phyloP scores from a whole-genome alignment of 805 yeast species.

The Candida ficus region DNA sequence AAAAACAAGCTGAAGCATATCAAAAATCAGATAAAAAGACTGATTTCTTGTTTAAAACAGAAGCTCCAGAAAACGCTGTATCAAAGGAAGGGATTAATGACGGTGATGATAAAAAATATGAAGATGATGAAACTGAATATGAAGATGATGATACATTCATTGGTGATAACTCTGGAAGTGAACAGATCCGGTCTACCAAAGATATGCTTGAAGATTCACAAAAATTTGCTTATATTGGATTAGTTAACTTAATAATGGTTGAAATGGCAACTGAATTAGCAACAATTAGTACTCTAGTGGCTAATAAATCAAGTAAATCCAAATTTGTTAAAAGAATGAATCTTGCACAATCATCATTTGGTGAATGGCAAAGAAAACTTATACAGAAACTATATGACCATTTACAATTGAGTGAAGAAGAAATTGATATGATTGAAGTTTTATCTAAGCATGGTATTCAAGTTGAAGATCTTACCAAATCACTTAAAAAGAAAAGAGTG shows the following conservation, averaged over 20 bases:
- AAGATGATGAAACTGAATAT: constrained; percentile 17
- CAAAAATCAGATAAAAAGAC: constrained; percentile 48
- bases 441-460: constrained; percentile 80
- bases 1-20: constrained; percentile 77
- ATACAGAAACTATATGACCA: constrained; percentile 73
- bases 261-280: constrained; percentile 83
- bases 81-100: background rate
- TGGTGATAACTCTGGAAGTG: constrained; percentile 34
- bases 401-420: constrained; percentile 71
- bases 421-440: constrained; percentile 81
- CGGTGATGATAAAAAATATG: constrained; percentile 14
- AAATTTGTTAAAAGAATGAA: constrained; percentile 57
- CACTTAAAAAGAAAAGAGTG: constrained; percentile 46
- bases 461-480: constrained; percentile 61
- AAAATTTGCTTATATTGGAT: constrained; percentile 87
- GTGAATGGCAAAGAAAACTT: constrained; percentile 76
- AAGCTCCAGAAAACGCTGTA: background rate
- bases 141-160: constrained; percentile 28
- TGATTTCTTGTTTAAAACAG: constrained; percentile 43
- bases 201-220: constrained; percentile 77
- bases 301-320: constrained; percentile 36
- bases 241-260: constrained; percentile 67
- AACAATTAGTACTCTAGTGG: constrained; percentile 40
- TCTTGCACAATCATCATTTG: constrained; percentile 68
- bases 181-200: constrained; percentile 72